phyloP scores from a whole-genome alignment of 2,329 filamentous ascomycete species.

The Plenodomus biglobosus region DNA sequence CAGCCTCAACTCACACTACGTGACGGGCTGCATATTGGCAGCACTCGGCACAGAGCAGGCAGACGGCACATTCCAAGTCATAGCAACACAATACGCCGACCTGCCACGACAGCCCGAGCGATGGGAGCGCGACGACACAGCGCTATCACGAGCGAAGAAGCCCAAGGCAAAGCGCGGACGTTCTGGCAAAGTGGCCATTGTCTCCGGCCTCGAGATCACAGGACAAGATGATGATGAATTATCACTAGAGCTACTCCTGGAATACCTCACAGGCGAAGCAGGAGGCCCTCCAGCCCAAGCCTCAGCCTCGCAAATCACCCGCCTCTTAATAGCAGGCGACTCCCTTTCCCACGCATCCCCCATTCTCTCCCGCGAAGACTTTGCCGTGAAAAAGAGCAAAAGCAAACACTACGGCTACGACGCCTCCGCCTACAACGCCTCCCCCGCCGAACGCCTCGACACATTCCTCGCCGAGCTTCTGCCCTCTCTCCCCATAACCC shows the following conservation, averaged over 20 bases:
- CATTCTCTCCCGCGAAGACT: slow-evolving; percentile 51
- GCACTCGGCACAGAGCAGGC: slow-evolving; percentile 91
- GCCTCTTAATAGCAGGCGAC: slow-evolving; percentile 89
- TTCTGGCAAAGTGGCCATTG: slow-evolving; percentile 75
- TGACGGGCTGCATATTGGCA: slow-evolving; percentile 92
- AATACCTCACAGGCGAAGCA: slow-evolving; percentile 85
- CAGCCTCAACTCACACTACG: slow-evolving; percentile 68
- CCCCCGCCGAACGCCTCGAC: slow-evolving; percentile 82
- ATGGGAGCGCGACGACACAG: slow-evolving; percentile 67
- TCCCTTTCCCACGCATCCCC: slow-evolving; percentile 63
- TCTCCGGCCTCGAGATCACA: slow-evolving; percentile 85
- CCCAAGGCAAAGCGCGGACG: slow-evolving; percentile 47
- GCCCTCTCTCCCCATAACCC: slow-evolving; percentile 81
- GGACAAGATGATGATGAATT: slow-evolving; percentile 74
- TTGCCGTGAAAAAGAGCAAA: slow-evolving; percentile 51
- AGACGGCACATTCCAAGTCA: slow-evolving; percentile 87
- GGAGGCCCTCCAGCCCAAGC: slow-evolving; percentile 62
- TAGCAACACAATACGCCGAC: slow-evolving; percentile 87
- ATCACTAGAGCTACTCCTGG: slow-evolving; percentile 73
- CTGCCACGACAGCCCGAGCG: slow-evolving; percentile 78
- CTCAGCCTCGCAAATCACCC: slow-evolving; percentile 68
- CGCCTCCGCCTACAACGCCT: slow-evolving; percentile 42
- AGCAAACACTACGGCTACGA: slow-evolving; percentile 61
- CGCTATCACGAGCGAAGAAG: slow-evolving; percentile 42
- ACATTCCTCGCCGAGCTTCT: slow-evolving; percentile 78